Evolutionary conservation across 2,329 filamentous ascomycete genomes (phyloP), one percentile per base, ranked within the genome.

Genomic region (Colletotrichum cordylinicola): DNA sequence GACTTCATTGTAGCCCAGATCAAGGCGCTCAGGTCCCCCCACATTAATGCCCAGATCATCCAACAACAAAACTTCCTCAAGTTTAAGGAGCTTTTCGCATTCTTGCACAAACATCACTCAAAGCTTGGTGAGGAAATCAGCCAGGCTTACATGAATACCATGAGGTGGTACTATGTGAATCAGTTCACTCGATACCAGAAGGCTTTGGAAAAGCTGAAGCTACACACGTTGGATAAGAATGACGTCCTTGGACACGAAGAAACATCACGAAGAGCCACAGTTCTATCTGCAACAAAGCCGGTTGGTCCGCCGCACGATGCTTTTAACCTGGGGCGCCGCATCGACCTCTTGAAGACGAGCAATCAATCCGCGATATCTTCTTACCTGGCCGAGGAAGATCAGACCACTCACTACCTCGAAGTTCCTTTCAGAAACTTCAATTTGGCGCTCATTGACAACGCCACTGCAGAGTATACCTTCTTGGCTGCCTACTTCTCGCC

Each of bases 81-180:
- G 79, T 98, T 96, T 86, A 98, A 95, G 83, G 96, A 98, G 39
- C 87, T 98, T 0, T 99, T 93, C 84, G 90, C 91, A 8, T 99
- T 98, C 82, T 89, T 99, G 37, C 92, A 95, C 75, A 93, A 91
- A 79, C 94, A 96, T 78, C 96, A 98, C 80, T 88, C 94, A 2
- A 89, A 91, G n/a, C 91, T 99, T 8, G 95, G 95, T 10, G 93
- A 96, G 69, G 95, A 99, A 84, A 98, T 99, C 78, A 93, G 93
- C 10, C 94, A 95, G 82, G 97, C 98, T 5, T 99, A 99, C 81
- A 93, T 98, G 87, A 98, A 98, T 83, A 99, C 98, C 0, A 99
- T 99, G 95, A 92, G 96, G 69, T 99, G 97, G 97, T 99, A 99
- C 82, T 98, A 98, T 82, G 86, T 94, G 69, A 97, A 94, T 78